Conservation (phyloP, 2,329 filamentous ascomycete species). For the Dactylellina parvicollis region DNA sequence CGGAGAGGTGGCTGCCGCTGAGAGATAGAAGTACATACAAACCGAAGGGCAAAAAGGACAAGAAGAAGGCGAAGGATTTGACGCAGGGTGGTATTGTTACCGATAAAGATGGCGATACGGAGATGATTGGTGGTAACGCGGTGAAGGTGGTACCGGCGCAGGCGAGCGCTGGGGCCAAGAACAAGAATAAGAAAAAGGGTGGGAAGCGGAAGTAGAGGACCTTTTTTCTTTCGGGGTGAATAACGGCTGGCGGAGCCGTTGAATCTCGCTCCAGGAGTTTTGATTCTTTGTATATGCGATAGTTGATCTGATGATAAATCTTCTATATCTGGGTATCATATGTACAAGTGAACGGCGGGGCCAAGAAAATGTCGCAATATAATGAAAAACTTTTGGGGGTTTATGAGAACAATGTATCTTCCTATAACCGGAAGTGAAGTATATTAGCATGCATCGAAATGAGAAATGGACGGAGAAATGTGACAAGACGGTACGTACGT, state of each 20-base stretch:
- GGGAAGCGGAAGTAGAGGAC: slow-evolving; percentile 42
- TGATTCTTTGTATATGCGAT: slow-evolving; percentile 20
- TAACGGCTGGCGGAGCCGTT: too few relatives aligned
- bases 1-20: slow-evolving; percentile 91
- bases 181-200: slow-evolving; percentile 45
- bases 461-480: background rate
- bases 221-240: too few relatives aligned
- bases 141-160: slow-evolving; percentile 43
- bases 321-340: slow-evolving; percentile 53
- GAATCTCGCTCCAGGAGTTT: background rate
- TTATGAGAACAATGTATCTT: slow-evolving; percentile 58
- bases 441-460: background rate
- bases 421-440: slow-evolving; percentile 52
- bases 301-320: slow-evolving; percentile 29
- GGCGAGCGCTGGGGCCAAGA: slow-evolving; percentile 22
- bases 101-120: slow-evolving; percentile 63
- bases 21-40: slow-evolving; percentile 87
- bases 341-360: slow-evolving; percentile 29
- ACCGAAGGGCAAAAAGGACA: slow-evolving; percentile 91
- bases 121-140: slow-evolving; percentile 53
- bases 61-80: slow-evolving; percentile 78
- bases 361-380: background rate
- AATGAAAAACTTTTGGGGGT: slow-evolving; percentile 17
- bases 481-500: slow-evolving; percentile 63
- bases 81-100: slow-evolving; percentile 86